A percentile compares a stretch with the other conserved stretches of the same genome.
Conservation (phyloP, 2,329 filamentous ascomycete species). For the Hypocreales sp. region DNA sequence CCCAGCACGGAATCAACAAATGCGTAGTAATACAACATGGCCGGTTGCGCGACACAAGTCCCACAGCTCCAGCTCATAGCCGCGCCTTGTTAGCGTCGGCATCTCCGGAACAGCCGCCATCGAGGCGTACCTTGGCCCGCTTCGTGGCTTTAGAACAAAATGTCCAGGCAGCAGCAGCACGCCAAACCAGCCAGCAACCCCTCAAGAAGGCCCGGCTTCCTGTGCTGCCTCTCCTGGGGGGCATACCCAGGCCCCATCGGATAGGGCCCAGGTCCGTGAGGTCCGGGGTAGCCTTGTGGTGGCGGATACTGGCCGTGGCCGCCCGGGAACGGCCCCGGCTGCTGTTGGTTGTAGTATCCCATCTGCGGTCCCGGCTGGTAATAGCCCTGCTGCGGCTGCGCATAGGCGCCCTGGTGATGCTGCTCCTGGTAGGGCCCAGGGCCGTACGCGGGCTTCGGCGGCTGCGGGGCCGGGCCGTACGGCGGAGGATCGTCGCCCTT, state of each 20-base stretch:
- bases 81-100: no score
- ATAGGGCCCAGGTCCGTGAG: constrained; percentile 14
- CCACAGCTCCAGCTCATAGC: no score
- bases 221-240: constrained; percentile 16
- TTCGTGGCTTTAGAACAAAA: constrained; percentile 39
- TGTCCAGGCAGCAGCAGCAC: constrained; percentile 44
- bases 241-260: constrained; percentile 21
- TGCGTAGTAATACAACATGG: no score
- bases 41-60: no score
- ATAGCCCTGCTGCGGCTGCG: constrained; percentile 17
- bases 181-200: constrained; percentile 34
- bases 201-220: constrained; percentile 21
- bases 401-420: constrained; percentile 10
- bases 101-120: no score
- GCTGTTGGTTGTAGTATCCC: constrained; percentile 27
- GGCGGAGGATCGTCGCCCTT: constrained; percentile 35
- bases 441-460: constrained; percentile 28
- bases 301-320: constrained; percentile 19
- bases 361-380: constrained; percentile 26
- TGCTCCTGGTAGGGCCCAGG: constrained; percentile 5
- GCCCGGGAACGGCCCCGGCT: constrained; percentile 14
- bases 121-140: no score
- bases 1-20: no score
- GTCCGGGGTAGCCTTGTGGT: constrained; percentile 19
- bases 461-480: constrained; percentile 23